Percentiles rank a stretch among this genome's conserved stretches.
phyloP scores from a whole-genome alignment of 257 asterid species.

The Penstemon eatonii region DNA sequence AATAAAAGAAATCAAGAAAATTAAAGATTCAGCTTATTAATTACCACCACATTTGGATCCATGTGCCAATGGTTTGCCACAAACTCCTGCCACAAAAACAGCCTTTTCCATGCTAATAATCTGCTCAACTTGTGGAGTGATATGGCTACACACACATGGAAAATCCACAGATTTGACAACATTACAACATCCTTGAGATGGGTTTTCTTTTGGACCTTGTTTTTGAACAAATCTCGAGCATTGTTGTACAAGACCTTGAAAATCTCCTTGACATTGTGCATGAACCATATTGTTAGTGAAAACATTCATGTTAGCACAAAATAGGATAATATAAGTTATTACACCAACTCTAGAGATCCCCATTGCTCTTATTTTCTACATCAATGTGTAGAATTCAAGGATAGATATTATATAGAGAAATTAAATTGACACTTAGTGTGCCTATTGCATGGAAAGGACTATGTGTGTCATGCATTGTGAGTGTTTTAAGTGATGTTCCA shows the following conservation, averaged over 20 bases:
- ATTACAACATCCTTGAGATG: slow-evolving; percentile 53
- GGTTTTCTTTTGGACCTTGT: slow-evolving; percentile 41
- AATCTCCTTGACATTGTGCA: slow-evolving; percentile 63
- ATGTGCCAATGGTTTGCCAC: slow-evolving; percentile 53
- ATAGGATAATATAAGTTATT: slow-evolving; percentile 23
- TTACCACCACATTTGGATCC: slow-evolving; percentile 70
- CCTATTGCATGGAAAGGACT: not conserved
- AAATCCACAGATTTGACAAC: slow-evolving; percentile 46
- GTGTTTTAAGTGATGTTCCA: slow-evolving; percentile 26
- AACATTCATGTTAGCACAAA: slow-evolving; percentile 14
- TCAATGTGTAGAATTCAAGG: not conserved
- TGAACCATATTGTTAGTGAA: slow-evolving; percentile 28
- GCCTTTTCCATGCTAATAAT: slow-evolving; percentile 68
- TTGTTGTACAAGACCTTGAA: slow-evolving; percentile 50
- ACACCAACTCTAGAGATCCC: slow-evolving; percentile 18
- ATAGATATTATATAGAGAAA: not conserved
- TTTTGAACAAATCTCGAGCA: slow-evolving; percentile 56
- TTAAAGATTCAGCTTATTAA: not conserved
- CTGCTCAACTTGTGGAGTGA: slow-evolving; percentile 42
- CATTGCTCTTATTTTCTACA: slow-evolving; percentile 25
- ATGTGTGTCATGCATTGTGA: not conserved
- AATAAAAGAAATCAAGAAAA: not conserved
- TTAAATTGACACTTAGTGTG: not conserved
- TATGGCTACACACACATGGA: slow-evolving; percentile 48
- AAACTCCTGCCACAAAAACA: slow-evolving; percentile 37